These are phyloP conservation scores for Pestalotiopsis sp. DNA, from an alignment of 2,329 filamentous ascomycete genomes.

Conservation along the genomic window DNA sequence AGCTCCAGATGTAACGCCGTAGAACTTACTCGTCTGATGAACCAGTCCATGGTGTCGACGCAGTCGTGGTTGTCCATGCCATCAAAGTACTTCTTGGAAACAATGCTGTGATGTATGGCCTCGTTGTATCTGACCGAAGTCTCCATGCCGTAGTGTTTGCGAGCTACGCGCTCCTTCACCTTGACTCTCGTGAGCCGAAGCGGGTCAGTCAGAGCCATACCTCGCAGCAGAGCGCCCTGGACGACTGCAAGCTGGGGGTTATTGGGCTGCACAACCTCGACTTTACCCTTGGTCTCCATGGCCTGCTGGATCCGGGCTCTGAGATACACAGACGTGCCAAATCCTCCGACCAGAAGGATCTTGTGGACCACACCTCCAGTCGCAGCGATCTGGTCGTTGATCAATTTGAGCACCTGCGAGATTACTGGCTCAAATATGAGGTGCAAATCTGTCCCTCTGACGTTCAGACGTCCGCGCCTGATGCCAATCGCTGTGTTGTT, in stretches of 20 bases:
- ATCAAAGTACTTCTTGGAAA: conserved; percentile 16
- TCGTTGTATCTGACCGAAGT: conserved; percentile 13
- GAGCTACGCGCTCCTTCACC: conserved; percentile 41
- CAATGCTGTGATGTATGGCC: conserved; percentile 13
- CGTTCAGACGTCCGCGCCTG: conserved; percentile 34
- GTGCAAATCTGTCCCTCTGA: conserved; percentile 41
- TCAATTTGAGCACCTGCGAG: conserved; percentile 42
- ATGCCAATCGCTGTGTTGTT: conserved; percentile 39
- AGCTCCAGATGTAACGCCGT: no score
- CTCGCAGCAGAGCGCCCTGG: conserved; percentile 53
- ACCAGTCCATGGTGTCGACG: conserved; percentile 43
- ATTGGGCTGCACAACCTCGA: conserved; percentile 49
- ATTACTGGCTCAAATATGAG: conserved; percentile 48
- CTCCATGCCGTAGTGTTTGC: conserved; percentile 47
- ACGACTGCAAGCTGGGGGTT: conserved; percentile 54
- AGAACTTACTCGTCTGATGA: conserved; percentile 37
- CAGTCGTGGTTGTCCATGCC: conserved; percentile 15
- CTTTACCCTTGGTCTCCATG: conserved; percentile 24
- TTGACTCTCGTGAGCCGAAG: conserved; percentile 38
- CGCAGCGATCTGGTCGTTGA: conserved; percentile 45
- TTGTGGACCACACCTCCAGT: conserved; percentile 45
- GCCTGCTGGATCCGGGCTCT: conserved; percentile 38
- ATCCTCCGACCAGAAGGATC: conserved; percentile 52
- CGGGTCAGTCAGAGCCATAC: conserved; percentile 39
- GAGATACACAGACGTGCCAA: conserved; percentile 48